Evolutionary conservation across 306 rosid genomes (phyloP).

Genomic region (Prunus fruticosa): DNA sequence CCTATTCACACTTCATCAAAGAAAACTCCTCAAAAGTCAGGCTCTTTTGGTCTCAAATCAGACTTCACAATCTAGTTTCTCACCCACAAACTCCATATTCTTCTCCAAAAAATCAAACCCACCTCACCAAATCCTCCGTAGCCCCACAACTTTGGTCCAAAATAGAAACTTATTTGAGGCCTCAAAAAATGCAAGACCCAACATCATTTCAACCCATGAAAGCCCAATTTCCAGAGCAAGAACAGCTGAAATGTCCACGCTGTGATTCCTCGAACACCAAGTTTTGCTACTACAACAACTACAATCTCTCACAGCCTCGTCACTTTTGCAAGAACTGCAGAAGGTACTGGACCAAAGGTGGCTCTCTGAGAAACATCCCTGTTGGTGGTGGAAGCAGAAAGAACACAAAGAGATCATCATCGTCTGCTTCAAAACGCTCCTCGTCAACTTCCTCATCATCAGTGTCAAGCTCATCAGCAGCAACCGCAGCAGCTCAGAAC

Average conservation of each 20-base stretch:
- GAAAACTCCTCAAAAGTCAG: neutral
- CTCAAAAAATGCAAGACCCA: conserved; percentile 65
- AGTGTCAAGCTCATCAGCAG: conserved; percentile 16
- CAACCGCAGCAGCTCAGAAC: conserved; percentile 9
- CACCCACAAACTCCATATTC: neutral
- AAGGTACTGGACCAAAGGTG: conserved; percentile 97
- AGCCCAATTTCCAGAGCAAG: conserved; percentile 84
- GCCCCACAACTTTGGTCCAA: neutral
- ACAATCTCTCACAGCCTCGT: conserved; percentile 96
- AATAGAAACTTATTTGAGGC: neutral
- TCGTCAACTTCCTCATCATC: conserved; percentile 42
- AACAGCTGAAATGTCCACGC: conserved; percentile 81
- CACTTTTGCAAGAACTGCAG: conserved; percentile 91
- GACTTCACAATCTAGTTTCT: neutral
- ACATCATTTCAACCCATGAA: conserved; percentile 42
- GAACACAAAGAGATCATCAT: conserved; percentile 52
- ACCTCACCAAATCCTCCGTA: conserved; percentile 1
- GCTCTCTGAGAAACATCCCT: conserved; percentile 82
- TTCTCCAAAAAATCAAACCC: conserved; percentile 2
- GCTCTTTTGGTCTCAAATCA: neutral
- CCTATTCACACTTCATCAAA: neutral
- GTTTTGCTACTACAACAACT: conserved; percentile 95
- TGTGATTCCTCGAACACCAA: conserved; percentile 88
- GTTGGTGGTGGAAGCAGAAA: conserved; percentile 88
- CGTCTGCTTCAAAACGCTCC: conserved; percentile 48